A percentile compares a stretch with the other conserved stretches of the same genome.
Evolutionary conservation across 2,329 filamentous ascomycete species (phyloP).

Genomic region (Pseudocercospora ulei): DNA sequence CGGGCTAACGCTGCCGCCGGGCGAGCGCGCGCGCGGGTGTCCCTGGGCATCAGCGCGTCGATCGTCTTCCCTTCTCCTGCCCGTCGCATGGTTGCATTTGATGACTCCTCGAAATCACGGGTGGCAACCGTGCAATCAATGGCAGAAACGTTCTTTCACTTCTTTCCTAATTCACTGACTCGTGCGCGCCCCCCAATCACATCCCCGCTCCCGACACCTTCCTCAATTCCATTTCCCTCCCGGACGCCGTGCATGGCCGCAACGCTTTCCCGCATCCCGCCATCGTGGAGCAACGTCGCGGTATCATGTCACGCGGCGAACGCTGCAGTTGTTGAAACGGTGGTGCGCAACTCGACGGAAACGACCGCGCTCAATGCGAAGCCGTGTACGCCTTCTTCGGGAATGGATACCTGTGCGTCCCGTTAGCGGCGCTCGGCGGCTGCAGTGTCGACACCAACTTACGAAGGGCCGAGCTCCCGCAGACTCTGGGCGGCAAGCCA

Average conservation of each 20-base stretch:
- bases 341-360: conserved; percentile 8
- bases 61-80: conserved; percentile 2
- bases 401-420: conserved; percentile 31
- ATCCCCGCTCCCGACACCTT: conserved; percentile 2
- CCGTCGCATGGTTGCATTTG: background rate
- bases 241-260: conserved; percentile 10
- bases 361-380: conserved; percentile 14
- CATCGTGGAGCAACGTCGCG: conserved; percentile 31
- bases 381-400: conserved; percentile 35
- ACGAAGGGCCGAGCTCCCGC: conserved; percentile 91
- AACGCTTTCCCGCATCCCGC: conserved; percentile 16
- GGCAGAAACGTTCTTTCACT: conserved; percentile 7
- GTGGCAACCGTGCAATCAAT: conserved; percentile 4
- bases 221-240: background rate
- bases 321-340: conserved; percentile 33
- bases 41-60: conserved; percentile 3
- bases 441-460: conserved; percentile 42
- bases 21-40: background rate
- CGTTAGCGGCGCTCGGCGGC: conserved; percentile 12
- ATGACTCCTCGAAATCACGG: conserved; percentile 6
- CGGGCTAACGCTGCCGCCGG: conserved; percentile 1
- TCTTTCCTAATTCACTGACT: conserved; percentile 10
- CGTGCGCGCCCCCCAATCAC: background rate
- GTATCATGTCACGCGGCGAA: conserved; percentile 26
- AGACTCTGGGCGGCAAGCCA: conserved; percentile 94